A percentile compares a stretch with the other conserved stretches of the same genome.
Conservation (phyloP, 2,329 filamentous ascomycete genomes). For the Sporothrix inflata region DNA sequence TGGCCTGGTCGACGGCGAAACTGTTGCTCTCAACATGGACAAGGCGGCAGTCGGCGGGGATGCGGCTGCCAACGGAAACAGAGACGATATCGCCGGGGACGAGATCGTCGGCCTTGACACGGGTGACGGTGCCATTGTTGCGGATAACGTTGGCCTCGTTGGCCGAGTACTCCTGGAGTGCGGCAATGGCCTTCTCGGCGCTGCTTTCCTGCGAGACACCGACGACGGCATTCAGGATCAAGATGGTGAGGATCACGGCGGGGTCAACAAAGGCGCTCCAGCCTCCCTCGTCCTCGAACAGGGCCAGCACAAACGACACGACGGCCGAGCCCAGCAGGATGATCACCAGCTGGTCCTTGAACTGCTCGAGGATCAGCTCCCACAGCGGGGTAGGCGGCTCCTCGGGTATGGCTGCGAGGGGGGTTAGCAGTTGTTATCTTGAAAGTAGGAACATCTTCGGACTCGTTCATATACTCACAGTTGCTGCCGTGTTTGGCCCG, state of each 20-base stretch:
- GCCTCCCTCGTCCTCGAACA: constrained; percentile 90
- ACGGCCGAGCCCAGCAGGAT: constrained; percentile 92
- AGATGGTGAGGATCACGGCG: constrained; percentile 90
- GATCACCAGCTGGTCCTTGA: constrained; percentile 97
- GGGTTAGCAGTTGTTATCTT: constrained; percentile 7
- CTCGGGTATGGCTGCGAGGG: constrained; percentile 64
- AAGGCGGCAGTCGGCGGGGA: constrained; percentile 92
- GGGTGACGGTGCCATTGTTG: constrained; percentile 73
- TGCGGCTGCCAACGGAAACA: constrained; percentile 85
- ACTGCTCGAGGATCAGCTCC: constrained; percentile 96
- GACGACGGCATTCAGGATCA: constrained; percentile 94
- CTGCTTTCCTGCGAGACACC: constrained; percentile 98
- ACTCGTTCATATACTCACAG: constrained; percentile 51
- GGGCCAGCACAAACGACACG: constrained; percentile 88
- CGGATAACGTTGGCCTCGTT: constrained; percentile 95
- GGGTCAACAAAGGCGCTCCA: constrained; percentile 99
- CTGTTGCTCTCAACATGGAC: constrained; percentile 94
- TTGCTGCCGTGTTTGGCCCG: constrained; percentile 67
- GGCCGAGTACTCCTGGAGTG: constrained; percentile 97
- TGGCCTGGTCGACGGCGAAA: constrained; percentile 95
- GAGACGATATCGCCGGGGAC: constrained; percentile 93
- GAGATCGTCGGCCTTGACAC: constrained; percentile 93
- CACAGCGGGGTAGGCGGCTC: constrained; percentile 95
- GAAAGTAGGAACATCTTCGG: neutral
- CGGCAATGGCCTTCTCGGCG: constrained; percentile 96